Evolutionary conservation across 352 stramenopile species (phyloP), one percentile per base, ranked within the genome.

Genomic region (Peronospora belbahrii): DNA sequence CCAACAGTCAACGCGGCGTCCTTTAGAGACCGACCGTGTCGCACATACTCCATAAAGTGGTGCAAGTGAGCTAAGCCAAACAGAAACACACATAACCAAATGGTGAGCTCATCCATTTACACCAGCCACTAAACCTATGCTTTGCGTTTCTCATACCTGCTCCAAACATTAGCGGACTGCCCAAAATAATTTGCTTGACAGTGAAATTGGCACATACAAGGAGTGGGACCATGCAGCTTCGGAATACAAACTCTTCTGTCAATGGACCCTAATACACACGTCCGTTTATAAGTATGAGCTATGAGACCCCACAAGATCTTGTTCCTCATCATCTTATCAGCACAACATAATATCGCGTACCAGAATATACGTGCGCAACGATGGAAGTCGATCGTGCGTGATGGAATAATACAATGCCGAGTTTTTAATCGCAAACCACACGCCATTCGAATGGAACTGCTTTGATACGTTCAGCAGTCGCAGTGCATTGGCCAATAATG

Each of bases 221-320:
- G 15, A 95, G 69, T 17, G 88, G 83, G 11, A 97, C 65, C 72
- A 97, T 94, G 57, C 85, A 97, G 59, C 83, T 94, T 36, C 94
- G 85, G 56, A 98, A 98, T n/a, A 97, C 80, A 61, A 97, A 85
- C 67, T 98, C 94, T 66, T 98, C 94, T 0, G 87, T 94, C 33
- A 97, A 57, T 3, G 94, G 94, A 4, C 88, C 94, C 82, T 84
- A 15, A 9, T 23, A 46, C 20, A 48, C 24, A 19, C 7, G 37
- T 20, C 4, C 20, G 23, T 27, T n/a, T 6, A 31, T 42, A 20
- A 38, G 13, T 23, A n/a, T 56, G 37, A 41, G 43, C 6, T 33
- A 14, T 23, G n/a, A n/a, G n/a, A n/a, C 8, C 8, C 14, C 32
- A 49, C 15, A 46, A 1, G 15, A 23, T 6, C 27, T 33, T 15